Percentiles rank a stretch among this genome's conserved stretches.
Evolutionary conservation across 2,329 filamentous ascomycete genomes (phyloP).

Genomic region (Hypoxylon sp.): DNA sequence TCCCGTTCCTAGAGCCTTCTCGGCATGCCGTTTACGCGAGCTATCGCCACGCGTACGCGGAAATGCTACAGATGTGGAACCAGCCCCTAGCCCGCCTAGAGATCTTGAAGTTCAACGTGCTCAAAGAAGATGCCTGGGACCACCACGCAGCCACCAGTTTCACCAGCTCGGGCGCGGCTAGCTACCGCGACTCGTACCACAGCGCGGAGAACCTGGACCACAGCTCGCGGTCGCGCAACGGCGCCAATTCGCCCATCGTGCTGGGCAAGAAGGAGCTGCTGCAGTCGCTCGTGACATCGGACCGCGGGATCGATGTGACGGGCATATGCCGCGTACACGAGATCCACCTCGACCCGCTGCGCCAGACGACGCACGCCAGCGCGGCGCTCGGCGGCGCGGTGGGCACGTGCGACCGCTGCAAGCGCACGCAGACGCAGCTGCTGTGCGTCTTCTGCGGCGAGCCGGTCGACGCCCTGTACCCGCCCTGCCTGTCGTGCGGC

Average conservation of each 20-base stretch:
- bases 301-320: slow-evolving; percentile 70
- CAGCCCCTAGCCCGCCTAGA: slow-evolving; percentile 72
- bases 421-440: slow-evolving; percentile 66
- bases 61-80: slow-evolving; percentile 75
- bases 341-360: slow-evolving; percentile 70
- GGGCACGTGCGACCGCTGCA: slow-evolving; percentile 62
- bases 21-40: slow-evolving; percentile 64
- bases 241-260: slow-evolving; percentile 63
- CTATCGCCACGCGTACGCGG: slow-evolving; percentile 75
- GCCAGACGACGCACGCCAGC: slow-evolving; percentile 61
- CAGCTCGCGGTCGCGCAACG: slow-evolving; percentile 52
- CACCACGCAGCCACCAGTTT: slow-evolving; percentile 42
- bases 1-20: slow-evolving; percentile 66
- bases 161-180: slow-evolving; percentile 45
- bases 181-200: slow-evolving; percentile 54
- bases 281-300: slow-evolving; percentile 62
- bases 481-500: slow-evolving; percentile 71
- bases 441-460: slow-evolving; percentile 72
- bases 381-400: slow-evolving; percentile 55
- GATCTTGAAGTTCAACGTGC: slow-evolving; percentile 75
- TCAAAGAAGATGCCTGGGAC: slow-evolving; percentile 61
- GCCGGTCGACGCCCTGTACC: slow-evolving; percentile 69
- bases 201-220: slow-evolving; percentile 52
- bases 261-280: slow-evolving; percentile 68
- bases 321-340: slow-evolving; percentile 73